Conservation (phyloP, 441 rosid species). For the Capsella rubella region DNA sequence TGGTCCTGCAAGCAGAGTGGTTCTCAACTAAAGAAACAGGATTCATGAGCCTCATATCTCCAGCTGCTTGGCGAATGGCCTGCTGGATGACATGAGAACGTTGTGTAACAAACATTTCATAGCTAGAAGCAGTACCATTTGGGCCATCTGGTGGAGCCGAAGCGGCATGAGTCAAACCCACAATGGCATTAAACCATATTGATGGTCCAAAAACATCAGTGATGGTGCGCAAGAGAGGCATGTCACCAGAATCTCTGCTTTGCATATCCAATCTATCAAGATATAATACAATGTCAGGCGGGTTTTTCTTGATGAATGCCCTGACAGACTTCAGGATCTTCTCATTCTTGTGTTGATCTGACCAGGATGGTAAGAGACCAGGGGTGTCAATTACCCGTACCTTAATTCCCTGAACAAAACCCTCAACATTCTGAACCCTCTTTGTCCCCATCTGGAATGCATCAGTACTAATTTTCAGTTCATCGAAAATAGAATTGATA, state of each 20-base stretch:
- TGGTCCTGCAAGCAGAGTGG: conserved; percentile 94
- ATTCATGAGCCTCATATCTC: conserved; percentile 96
- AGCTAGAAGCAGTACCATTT: conserved; percentile 86
- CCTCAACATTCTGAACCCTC: conserved; percentile 91
- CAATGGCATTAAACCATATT: conserved; percentile 97
- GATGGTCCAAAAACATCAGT: conserved; percentile 87
- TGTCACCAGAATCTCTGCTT: conserved; percentile 88
- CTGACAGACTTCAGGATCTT: conserved; percentile 84
- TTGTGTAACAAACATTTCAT: conserved; percentile 96
- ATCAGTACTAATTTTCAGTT: conserved; percentile 80
- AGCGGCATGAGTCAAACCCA: conserved; percentile 96
- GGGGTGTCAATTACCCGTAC: conserved; percentile 94
- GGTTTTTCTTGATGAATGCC: conserved; percentile 79
- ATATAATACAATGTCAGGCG: conserved; percentile 95
- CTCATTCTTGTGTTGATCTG: conserved; percentile 91
- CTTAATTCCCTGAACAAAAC: conserved; percentile 95
- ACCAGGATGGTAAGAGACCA: conserved; percentile 93
- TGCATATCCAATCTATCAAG: conserved; percentile 96
- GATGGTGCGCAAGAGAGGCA: conserved; percentile 92
- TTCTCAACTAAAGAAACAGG: conserved; percentile 94
- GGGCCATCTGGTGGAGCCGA: conserved; percentile 99
- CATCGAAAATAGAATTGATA: conserved; percentile 93
- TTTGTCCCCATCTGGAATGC: conserved; percentile 91
- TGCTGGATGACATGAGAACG: conserved; percentile 94
- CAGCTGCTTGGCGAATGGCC: conserved; percentile 94